phyloP scores from a whole-genome alignment of 2,329 filamentous ascomycete genomes.

The Stylonectria norvegica region DNA sequence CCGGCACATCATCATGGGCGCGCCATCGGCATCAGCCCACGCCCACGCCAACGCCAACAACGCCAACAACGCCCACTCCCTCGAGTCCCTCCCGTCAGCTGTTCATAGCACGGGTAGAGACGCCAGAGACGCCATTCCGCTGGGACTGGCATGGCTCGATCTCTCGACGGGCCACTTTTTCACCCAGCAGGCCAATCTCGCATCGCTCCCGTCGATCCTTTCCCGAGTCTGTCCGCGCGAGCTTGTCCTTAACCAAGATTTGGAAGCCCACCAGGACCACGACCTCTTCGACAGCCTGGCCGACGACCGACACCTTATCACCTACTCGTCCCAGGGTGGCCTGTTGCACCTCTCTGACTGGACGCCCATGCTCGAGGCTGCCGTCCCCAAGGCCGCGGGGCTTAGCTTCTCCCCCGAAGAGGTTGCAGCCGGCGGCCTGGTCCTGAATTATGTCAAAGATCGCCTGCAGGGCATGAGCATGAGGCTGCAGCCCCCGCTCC shows the following conservation, averaged over 20 bases:
- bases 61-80: slow-evolving; percentile 12
- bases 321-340: slow-evolving; percentile 57
- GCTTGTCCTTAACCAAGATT: slow-evolving; percentile 69
- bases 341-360: slow-evolving; percentile 60
- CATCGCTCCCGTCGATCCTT: slow-evolving; percentile 73
- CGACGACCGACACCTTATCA: slow-evolving; percentile 73
- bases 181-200: slow-evolving; percentile 70
- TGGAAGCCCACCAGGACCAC: slow-evolving; percentile 57
- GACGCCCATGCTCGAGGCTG: slow-evolving; percentile 72
- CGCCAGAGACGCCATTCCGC: slow-evolving; percentile 28
- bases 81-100: slow-evolving; percentile 17
- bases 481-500: slow-evolving; percentile 78
- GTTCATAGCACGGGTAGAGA: slow-evolving; percentile 15
- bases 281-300: slow-evolving; percentile 65
- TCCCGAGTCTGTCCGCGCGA: slow-evolving; percentile 82
- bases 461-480: slow-evolving; percentile 74
- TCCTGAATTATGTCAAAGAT: slow-evolving; percentile 81
- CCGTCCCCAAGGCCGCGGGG: slow-evolving; percentile 53
- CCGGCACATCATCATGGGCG: not conserved
- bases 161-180: slow-evolving; percentile 93
- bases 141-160: slow-evolving; percentile 92
- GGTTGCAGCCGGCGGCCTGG: slow-evolving; percentile 69
- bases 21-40: slow-evolving; percentile 12
- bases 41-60: too few species aligned
- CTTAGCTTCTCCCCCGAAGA: slow-evolving; percentile 64